Evolutionary conservation across 2,329 filamentous ascomycete species (phyloP), one percentile per base, ranked within the genome.

Genomic region (Fusarium anguioides): DNA sequence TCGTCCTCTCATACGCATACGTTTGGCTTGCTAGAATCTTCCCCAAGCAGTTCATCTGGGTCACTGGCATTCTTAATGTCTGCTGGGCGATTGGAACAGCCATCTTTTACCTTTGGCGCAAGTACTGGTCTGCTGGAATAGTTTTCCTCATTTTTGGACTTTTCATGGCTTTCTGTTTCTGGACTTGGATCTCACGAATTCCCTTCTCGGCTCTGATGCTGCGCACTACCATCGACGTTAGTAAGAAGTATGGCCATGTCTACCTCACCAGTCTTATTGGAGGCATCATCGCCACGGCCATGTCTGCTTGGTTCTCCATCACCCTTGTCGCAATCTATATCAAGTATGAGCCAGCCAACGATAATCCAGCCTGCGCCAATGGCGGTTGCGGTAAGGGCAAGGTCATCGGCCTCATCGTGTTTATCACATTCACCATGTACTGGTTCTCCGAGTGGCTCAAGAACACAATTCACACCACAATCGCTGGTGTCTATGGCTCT

Each of bases 381-480:
- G 88, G 88, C 6, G 84, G 86, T 8, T 97, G 94, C 72, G 89
- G 91, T 61, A 84, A 82, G 8, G 92, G 83, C 49, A 95, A 90
- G 68, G 92, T 97, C 41, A 94, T 94, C 61, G 94, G 94, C 0
- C 80, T 97, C 27, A 82, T 97, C 7, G 92, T 91, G 18, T 97
- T 96, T 76, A 86, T 94, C 69, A 97, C 94, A 0, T 97, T 98
- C 73, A 90, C 94, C 51, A 92, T 90, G 79, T 97, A 96, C 80
- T 98, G 95, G 95, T 89, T 97, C 67, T 91, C 92, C 3, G 95
- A 98, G 77, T 95, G 91, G 86, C 81, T 97, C 71, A 97, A 97
- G 82, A 97, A 97, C 79, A 94, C 92, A 1, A 92, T 97, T 44
- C 94, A 98, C 76, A 91, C 91, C 3, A 94, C 89, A 23, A 91